phyloP scores from a whole-genome alignment of 345 rosid species.

The Populus ilicifolia region DNA sequence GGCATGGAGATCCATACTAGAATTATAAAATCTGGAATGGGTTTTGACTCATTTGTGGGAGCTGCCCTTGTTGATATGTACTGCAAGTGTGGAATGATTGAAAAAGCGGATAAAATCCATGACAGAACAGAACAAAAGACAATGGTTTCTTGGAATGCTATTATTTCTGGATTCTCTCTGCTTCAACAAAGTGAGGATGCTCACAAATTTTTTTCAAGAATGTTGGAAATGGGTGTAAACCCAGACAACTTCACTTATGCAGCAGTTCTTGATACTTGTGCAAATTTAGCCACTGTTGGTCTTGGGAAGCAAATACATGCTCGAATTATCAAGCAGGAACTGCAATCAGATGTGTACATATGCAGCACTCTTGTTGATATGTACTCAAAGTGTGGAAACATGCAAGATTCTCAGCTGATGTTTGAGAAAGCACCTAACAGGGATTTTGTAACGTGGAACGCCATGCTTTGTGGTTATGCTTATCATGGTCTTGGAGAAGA shows the following conservation, averaged over 20 bases:
- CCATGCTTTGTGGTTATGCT: slow-evolving; percentile 83
- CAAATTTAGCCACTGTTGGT: slow-evolving; percentile 70
- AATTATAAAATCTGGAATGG: slow-evolving; percentile 68
- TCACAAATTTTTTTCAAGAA: slow-evolving; percentile 54
- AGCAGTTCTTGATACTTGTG: slow-evolving; percentile 78
- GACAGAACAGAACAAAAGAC: slow-evolving; percentile 45
- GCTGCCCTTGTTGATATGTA: slow-evolving; percentile 86
- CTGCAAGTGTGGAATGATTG: slow-evolving; percentile 70
- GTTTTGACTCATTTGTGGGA: slow-evolving; percentile 57
- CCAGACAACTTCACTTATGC: slow-evolving; percentile 90
- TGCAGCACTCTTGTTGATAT: slow-evolving; percentile 90
- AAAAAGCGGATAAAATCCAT: slow-evolving; percentile 70
- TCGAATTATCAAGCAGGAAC: slow-evolving; percentile 64
- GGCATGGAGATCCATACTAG: slow-evolving; percentile 76
- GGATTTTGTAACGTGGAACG: slow-evolving; percentile 91
- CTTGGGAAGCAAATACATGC: slow-evolving; percentile 89
- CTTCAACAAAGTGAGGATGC: slow-evolving; percentile 78
- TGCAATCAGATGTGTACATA: slow-evolving; percentile 70
- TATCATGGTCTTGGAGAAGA: slow-evolving; percentile 83
- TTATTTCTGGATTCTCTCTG: slow-evolving; percentile 69
- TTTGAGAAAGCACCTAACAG: slow-evolving; percentile 61
- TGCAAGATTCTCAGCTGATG: slow-evolving; percentile 59
- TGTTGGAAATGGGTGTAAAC: slow-evolving; percentile 57
- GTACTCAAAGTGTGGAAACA: slow-evolving; percentile 93
- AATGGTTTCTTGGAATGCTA: slow-evolving; percentile 69